Evolutionary conservation across 2,329 filamentous ascomycete species (phyloP), one percentile per base, ranked within the genome.

Genomic region (Clarireedia hainanense): DNA sequence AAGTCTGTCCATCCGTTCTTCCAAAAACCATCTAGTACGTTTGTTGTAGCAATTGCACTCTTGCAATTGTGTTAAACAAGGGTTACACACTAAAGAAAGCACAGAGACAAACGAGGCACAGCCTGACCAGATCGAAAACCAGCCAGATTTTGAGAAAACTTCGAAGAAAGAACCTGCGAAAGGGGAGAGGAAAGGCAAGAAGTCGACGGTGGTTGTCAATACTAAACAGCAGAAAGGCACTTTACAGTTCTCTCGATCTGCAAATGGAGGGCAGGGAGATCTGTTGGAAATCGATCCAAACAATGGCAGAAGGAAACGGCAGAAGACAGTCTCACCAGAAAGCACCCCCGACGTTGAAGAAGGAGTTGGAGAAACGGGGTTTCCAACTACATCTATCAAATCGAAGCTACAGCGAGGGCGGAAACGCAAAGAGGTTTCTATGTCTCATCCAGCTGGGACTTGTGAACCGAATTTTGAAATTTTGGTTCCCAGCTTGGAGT

Each of bases 241-340:
- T 20, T 39, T 34, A 46, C 20, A 47, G 6, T 50, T 27, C 45
- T 37, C 47, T 6, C 3, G 15, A 37, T 9, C 39, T 47, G 17
- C 47, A 39, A 40, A 34, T 27, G 24, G 36, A 40, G 50, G 46
- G 14, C 55, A 58, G 30, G 57, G 60, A 47, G 64, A 64, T 20
- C 34, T 65, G 3, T 49, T 65, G 5, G 66, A 73, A 47, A 60
- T 67, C 3, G 66, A 69, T 49, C 60, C 56, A 15, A 68, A 67
- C 20, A 63, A 68, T 34, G 64, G 65, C 36, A 68, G 70, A 50
- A 70, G 68, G 50, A 80, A 80, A 61, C 72, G 76, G 53, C 70
- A 67, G 53, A 76, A 73, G 60, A 74, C 70, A n/a, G 65, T 70
- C 17, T 59, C 69, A 0, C 54, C 54, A 23, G 52, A 55, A 50